Evolutionary conservation across 1,139 yeast genomes (phyloP).

Genomic region (Yarrowia galli): DNA sequence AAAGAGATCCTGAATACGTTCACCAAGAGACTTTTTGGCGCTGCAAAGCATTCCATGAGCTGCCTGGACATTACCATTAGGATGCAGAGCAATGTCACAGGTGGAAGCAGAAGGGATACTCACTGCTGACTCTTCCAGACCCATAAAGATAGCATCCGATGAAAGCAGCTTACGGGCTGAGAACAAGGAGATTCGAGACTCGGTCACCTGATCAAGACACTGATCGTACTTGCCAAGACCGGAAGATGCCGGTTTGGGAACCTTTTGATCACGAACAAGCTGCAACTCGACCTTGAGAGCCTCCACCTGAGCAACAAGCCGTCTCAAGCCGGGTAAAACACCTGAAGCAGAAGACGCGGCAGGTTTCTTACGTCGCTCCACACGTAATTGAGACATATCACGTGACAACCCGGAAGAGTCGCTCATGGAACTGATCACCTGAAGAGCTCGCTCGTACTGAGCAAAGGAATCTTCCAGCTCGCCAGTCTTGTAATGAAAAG

Average conservation of each 20-base stretch:
- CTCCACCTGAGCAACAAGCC: constrained; percentile 13
- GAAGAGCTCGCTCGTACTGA: constrained; percentile 9
- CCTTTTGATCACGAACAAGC: constrained; percentile 2
- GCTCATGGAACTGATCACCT: constrained; percentile 8
- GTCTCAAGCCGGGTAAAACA: constrained; percentile 13
- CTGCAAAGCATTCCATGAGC: constrained; percentile 16
- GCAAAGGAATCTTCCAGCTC: neutral
- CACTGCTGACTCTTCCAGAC: constrained; percentile 58
- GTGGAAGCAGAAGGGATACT: constrained; percentile 54
- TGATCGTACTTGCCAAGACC: constrained; percentile 23
- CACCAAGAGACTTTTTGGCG: constrained; percentile 1
- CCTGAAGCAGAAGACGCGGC: constrained; percentile 2
- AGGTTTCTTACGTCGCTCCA: constrained; percentile 32
- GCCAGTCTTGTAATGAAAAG: constrained; percentile 13
- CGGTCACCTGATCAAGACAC: constrained; percentile 26
- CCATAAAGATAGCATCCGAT: constrained; percentile 57
- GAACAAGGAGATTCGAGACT: constrained; percentile 44
- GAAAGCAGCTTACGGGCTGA: constrained; percentile 45
- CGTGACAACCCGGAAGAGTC: constrained; percentile 18
- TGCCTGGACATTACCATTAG: constrained; percentile 35
- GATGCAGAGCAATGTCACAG: constrained; percentile 18
- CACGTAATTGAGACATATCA: constrained; percentile 26
- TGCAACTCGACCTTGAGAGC: constrained; percentile 10
- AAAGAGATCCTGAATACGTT: constrained; percentile 2
- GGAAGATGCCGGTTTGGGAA: neutral